Evolutionary conservation across 2,329 filamentous ascomycete species (phyloP), one percentile per base, ranked within the genome.

Genomic region (Talaromyces funiculosus): DNA sequence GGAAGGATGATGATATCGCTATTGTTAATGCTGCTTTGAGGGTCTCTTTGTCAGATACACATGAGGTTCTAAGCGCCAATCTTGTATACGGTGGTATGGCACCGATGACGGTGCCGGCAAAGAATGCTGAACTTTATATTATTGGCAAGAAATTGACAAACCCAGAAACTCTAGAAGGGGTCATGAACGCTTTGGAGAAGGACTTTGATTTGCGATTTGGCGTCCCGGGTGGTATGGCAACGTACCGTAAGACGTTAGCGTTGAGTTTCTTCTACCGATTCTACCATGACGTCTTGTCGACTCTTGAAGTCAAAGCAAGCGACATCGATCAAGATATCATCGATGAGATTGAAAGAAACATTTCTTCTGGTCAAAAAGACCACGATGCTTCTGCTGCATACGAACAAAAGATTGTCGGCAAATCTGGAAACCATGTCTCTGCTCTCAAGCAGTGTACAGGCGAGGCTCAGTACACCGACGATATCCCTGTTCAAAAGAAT

Each of bases 1-100:
- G 94, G 66, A 97, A 97, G 72, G 94, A 99, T 68, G 94, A 99
- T 68, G 94, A 99, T 71, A 97, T 99, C 71, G 94, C 94, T 2
- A 97, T 99, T 67, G 94, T 97, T 24, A 97, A 95, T 53, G 86
- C 89, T 29, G 92, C 93, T 1, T 75, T 97, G 61, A 85, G 90
- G 37, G 81, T 97, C 4, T 84, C 83, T 4, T 76, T 97, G 2
- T 83, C 87, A 40, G 82, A 89, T 2, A 80, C 82, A 1, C 84
- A 93, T 43, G 72, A 85, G 1, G 90, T 97, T 5, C 82, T 86
- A 63, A 86, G 87, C 64, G 87, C 85, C 62, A 90, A 89, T 67
- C 80, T 99, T 22, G 90, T 96, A 3, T 97, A 96, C 67, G 94
- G 94, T 57, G 94, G 94, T 47, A 94, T 99, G 92, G 94, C 93